These are phyloP conservation scores for Globisporangium ultimum DNA, from an alignment of 352 stramenopile species.

Conservation along the genomic window DNA sequence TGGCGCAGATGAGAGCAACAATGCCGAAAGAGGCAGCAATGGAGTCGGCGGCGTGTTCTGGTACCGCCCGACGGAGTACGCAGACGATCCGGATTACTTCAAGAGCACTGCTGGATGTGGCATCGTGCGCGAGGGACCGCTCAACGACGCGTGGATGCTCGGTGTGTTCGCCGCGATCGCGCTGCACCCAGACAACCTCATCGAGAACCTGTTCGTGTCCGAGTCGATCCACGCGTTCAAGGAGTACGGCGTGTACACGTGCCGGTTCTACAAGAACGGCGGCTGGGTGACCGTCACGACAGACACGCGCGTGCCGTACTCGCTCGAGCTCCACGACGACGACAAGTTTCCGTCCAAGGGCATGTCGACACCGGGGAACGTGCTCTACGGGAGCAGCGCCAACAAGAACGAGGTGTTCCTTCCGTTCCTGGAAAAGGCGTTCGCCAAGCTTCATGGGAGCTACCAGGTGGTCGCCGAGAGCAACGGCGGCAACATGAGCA, in stretches of 20 bases:
- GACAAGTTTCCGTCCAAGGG: slow-evolving; percentile 23
- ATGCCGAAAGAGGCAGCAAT: background rate
- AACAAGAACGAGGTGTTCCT: slow-evolving; percentile 89
- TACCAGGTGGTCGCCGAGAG: slow-evolving; percentile 53
- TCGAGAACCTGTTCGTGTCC: slow-evolving; percentile 91
- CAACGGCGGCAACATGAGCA: slow-evolving; percentile 37
- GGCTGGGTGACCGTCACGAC: slow-evolving; percentile 87
- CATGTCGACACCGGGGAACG: slow-evolving; percentile 31
- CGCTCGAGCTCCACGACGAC: slow-evolving; percentile 34
- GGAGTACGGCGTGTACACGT: slow-evolving; percentile 87
- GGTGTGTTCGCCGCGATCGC: slow-evolving; percentile 82
- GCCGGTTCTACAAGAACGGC: slow-evolving; percentile 91
- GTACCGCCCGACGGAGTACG: slow-evolving; percentile 74
- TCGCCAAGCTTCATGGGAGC: slow-evolving; percentile 85
- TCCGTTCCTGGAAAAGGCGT: slow-evolving; percentile 86
- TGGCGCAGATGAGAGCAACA: background rate
- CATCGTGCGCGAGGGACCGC: slow-evolving; percentile 45
- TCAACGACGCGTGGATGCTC: slow-evolving; percentile 86
- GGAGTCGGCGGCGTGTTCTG: slow-evolving; percentile 32
- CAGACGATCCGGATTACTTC: slow-evolving; percentile 83
- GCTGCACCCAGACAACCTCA: slow-evolving; percentile 75
- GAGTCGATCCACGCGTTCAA: slow-evolving; percentile 77
- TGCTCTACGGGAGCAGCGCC: slow-evolving; percentile 68
- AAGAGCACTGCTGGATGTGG: slow-evolving; percentile 62
- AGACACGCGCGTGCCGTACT: slow-evolving; percentile 84